Percentiles rank a stretch among this genome's conserved stretches.
Evolutionary conservation across 768 basidiomycete species (phyloP).

Genomic region (Mycena vitilis): DNA sequence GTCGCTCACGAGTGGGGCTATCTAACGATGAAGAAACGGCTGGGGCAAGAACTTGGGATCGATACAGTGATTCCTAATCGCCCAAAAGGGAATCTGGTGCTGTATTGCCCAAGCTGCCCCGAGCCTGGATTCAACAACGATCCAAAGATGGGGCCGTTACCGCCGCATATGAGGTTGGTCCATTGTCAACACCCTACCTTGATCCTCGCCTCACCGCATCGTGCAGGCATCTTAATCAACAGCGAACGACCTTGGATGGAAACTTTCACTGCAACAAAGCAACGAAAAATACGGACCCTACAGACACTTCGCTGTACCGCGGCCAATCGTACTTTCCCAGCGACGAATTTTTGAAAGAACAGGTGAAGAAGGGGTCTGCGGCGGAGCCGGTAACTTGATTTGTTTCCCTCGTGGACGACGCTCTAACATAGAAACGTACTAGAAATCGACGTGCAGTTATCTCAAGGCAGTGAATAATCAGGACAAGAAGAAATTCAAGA

Average conservation of each 20-base stretch:
- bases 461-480: constrained; percentile 40
- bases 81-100: not conserved
- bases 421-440: not conserved
- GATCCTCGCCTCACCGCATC: not conserved
- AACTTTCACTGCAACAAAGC: constrained; percentile 9
- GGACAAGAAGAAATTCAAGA: constrained; percentile 41
- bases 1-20: constrained; percentile 5
- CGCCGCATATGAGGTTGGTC: not conserved
- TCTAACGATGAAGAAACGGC: not conserved
- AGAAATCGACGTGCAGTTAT: constrained; percentile 41
- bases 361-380: constrained; percentile 15
- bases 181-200: not conserved
- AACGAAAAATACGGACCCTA: constrained; percentile 11
- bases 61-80: not conserved
- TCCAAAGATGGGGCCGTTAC: not conserved
- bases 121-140: constrained; percentile 28
- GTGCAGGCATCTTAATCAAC: constrained; percentile 3
- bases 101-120: constrained; percentile 19
- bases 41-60: not conserved
- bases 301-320: constrained; percentile 16
- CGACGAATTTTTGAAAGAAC: constrained; percentile 23
- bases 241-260: constrained; percentile 2
- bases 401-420: no score
- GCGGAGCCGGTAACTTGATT: not conserved
- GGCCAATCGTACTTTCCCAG: constrained; percentile 32